phyloP scores from a whole-genome alignment of 306 rosid species.

The Corylus americana region DNA sequence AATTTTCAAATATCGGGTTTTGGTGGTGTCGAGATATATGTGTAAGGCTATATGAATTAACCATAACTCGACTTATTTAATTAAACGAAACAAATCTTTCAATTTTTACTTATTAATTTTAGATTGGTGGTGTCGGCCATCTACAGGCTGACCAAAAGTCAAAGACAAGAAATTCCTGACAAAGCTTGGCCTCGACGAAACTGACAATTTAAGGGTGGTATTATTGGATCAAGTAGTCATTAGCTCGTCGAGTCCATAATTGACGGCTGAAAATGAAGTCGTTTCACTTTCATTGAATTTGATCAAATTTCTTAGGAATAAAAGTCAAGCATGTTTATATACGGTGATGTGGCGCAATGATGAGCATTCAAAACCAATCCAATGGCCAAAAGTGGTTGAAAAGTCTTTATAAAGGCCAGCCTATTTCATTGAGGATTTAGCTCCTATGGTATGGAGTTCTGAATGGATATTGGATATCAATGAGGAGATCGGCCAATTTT shows the following conservation, averaged over 20 bases:
- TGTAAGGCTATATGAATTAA: too few relatives aligned
- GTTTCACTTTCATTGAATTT: background rate
- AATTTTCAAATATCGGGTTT: too few relatives aligned
- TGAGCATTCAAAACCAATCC: background rate
- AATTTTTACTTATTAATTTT: too few relatives aligned
- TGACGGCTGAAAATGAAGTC: background rate
- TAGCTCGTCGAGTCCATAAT: background rate
- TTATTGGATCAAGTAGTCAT: background rate
- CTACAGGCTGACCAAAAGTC: background rate
- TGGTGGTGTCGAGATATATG: too few relatives aligned
- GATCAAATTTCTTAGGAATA: background rate
- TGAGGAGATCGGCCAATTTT: background rate
- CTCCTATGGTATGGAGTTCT: background rate
- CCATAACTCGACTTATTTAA: too few relatives aligned
- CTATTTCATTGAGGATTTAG: background rate
- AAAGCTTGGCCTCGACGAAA: background rate
- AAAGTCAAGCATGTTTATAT: background rate
- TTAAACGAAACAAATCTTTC: too few relatives aligned
- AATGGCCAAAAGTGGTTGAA: background rate
- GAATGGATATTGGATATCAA: background rate
- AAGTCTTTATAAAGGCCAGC: background rate
- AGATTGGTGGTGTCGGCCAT: too few relatives aligned
- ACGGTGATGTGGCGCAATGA: background rate
- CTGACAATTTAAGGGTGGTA: background rate
- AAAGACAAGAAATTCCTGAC: background rate